phyloP scores from a whole-genome alignment of 1,284 basidiomycete species.

The Ustilago cynodontis region DNA sequence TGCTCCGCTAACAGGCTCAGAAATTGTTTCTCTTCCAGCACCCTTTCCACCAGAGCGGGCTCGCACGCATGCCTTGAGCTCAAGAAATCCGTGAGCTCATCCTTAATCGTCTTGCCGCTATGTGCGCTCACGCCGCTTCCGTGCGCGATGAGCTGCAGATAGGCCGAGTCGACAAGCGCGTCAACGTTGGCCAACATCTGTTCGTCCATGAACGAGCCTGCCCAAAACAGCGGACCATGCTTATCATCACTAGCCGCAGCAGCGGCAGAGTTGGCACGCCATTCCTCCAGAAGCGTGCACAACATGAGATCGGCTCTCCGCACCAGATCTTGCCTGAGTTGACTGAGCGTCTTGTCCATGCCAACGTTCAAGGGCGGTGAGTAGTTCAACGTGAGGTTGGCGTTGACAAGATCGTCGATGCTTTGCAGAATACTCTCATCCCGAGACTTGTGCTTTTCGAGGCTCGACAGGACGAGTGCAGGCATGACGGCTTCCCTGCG shows the following conservation, averaged over 20 bases:
- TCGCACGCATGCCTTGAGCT: conserved; percentile 35
- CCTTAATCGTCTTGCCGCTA: conserved; percentile 10
- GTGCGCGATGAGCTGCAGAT: conserved; percentile 30
- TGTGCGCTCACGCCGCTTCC: conserved; percentile 1
- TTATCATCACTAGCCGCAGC: background rate
- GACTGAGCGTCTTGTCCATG: conserved; percentile 29
- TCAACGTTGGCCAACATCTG: conserved; percentile 35
- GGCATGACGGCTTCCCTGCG: conserved; percentile 37
- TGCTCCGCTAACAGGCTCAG: conserved; percentile 35
- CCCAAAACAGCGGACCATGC: conserved; percentile 5
- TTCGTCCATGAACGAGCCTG: conserved; percentile 42
- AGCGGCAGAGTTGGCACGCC: conserved; percentile 19
- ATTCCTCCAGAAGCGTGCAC: conserved; percentile 21
- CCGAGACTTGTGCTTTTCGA: conserved; percentile 14
- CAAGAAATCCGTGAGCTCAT: conserved; percentile 35
- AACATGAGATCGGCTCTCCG: conserved; percentile 48
- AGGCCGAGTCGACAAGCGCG: conserved; percentile 29
- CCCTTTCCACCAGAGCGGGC: conserved; percentile 21
- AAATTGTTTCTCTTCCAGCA: conserved; percentile 21
- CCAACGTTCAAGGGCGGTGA: conserved; percentile 39
- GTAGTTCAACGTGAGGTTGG: conserved; percentile 58
- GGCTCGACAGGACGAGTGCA: conserved; percentile 11
- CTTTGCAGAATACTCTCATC: conserved; percentile 10
- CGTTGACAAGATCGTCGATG: conserved; percentile 28
- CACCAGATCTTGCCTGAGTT: conserved; percentile 9